phyloP scores from a whole-genome alignment of 805 yeast species.

The Blastobotrys americana region DNA sequence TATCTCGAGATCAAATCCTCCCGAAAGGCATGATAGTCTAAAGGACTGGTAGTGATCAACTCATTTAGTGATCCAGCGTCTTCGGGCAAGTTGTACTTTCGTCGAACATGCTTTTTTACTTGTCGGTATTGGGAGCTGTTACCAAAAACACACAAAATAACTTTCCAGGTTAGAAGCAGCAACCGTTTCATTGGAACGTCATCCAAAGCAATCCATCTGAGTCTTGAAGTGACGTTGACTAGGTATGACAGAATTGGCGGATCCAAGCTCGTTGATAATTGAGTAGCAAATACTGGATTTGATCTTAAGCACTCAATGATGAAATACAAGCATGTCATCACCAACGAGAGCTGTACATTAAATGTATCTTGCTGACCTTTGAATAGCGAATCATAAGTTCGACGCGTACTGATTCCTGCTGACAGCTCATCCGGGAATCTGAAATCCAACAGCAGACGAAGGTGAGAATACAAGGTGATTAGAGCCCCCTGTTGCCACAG shows the following conservation, averaged over 20 bases:
- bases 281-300: conserved; percentile 16
- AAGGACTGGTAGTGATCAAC: conserved; percentile 55
- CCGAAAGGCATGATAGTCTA: conserved; percentile 76
- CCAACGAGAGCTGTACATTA: conserved; percentile 4
- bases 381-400: not conserved
- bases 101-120: conserved; percentile 42
- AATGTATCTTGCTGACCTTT: not conserved
- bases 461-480: conserved; percentile 4
- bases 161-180: conserved; percentile 46
- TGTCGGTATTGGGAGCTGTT: conserved; percentile 27
- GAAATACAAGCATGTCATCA: conserved; percentile 26
- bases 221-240: conserved; percentile 48
- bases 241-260: conserved; percentile 40
- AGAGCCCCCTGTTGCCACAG: conserved; percentile 18
- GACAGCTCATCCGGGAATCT: conserved; percentile 1
- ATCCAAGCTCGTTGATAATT: conserved; percentile 18
- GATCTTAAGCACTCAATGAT: conserved; percentile 10
- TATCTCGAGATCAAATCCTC: conserved; percentile 68
- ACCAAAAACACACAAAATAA: conserved; percentile 54
- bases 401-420: not conserved
- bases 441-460: not conserved
- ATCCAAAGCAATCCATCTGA: conserved; percentile 52
- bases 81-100: conserved; percentile 34
- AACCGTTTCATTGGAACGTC: conserved; percentile 42
- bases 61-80: conserved; percentile 21